These are phyloP conservation scores for Diaporthe destruens DNA, from an alignment of 2,329 filamentous ascomycete species.

Conservation along the genomic window DNA sequence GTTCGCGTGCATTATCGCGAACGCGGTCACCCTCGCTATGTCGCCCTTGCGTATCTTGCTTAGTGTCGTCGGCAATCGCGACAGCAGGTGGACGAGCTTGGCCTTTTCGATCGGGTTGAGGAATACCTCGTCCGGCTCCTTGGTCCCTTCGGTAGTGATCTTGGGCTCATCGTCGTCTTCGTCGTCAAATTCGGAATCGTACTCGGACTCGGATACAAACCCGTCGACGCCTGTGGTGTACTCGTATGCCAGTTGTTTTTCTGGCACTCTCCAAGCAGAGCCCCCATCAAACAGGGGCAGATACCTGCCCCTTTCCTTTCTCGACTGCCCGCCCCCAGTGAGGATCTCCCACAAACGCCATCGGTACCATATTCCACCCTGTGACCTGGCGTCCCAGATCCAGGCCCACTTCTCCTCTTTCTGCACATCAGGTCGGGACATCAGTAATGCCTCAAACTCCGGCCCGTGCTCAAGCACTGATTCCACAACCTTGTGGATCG, in stretches of 20 bases:
- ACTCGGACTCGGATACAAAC: constrained; percentile 85
- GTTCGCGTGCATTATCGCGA: constrained; percentile 89
- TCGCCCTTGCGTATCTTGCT: constrained; percentile 85
- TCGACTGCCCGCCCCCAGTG: constrained; percentile 68
- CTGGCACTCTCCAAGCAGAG: constrained; percentile 82
- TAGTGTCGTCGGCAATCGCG: constrained; percentile 81
- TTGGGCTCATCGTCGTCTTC: constrained; percentile 72
- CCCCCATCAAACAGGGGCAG: constrained; percentile 80
- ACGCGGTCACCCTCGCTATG: constrained; percentile 85
- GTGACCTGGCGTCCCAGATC: constrained; percentile 87
- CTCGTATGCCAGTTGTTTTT: constrained; percentile 81
- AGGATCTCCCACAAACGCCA: constrained; percentile 91
- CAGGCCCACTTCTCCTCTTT: constrained; percentile 92
- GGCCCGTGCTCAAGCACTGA: constrained; percentile 82
- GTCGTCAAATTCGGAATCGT: constrained; percentile 89
- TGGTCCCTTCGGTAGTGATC: constrained; percentile 56
- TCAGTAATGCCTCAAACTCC: constrained; percentile 91
- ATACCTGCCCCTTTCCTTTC: constrained; percentile 63
- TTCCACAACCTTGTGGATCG: constrained; percentile 92
- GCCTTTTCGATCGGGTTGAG: constrained; percentile 87
- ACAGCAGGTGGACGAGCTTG: constrained; percentile 85
- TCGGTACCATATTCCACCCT: constrained; percentile 89
- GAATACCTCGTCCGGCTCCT: constrained; percentile 68
- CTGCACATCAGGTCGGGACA: constrained; percentile 87
- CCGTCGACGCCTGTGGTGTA: constrained; percentile 82